Base-by-base conservation (phyloP, 169 alveolate species). In the Plasmodium gaboni region DNA sequence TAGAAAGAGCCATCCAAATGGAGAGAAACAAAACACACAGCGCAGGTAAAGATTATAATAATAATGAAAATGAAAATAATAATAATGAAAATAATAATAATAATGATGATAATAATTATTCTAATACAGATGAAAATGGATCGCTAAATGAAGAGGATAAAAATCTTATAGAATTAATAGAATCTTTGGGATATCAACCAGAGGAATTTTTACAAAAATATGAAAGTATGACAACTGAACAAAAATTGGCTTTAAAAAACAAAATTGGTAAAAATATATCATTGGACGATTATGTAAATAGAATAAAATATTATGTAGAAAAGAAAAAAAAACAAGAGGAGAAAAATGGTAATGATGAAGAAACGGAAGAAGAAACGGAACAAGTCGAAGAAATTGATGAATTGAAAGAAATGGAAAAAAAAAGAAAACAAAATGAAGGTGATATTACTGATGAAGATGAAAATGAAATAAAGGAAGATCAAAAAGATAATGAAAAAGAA, bases 1-100 rank as follows among this genome's bases (percentile, higher is more conserved):
- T 83, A 72, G 67, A 83, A 65, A 78, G 51, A 24, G 89, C 89
- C 8, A 51, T 69, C 19, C 85, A 83, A 32, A 24, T 26, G 38
- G 86, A 69, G 38, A 69, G 57, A 38, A 44, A n/a, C 12, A 5
- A 26, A 26, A 4, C 13, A 48, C 17, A 46, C 7, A 22, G 55
- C 26, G 6, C 13, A 68, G n/a, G 17, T 55, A 72, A 83, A 19
- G 61, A 55, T 15, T 7, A 24, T 1, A 63, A 83, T 38, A 38
- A 38, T 38, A 4, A 38, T 38, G 5, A 28, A 28, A 28, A 28
- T 28, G 5, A 28, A 28, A 38, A 38, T 38, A 38, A 38, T 38
- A 6, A 32, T 5, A 28, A 28, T 28, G 5, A 28, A 28, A 28
- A 28, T 28, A 28, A 32, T 5, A 32, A 32, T 32, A 4, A 38